Percentiles rank a stretch among this genome's conserved stretches.
Conservation (phyloP, 1,284 basidiomycete species). For the Leccinum holopus region DNA sequence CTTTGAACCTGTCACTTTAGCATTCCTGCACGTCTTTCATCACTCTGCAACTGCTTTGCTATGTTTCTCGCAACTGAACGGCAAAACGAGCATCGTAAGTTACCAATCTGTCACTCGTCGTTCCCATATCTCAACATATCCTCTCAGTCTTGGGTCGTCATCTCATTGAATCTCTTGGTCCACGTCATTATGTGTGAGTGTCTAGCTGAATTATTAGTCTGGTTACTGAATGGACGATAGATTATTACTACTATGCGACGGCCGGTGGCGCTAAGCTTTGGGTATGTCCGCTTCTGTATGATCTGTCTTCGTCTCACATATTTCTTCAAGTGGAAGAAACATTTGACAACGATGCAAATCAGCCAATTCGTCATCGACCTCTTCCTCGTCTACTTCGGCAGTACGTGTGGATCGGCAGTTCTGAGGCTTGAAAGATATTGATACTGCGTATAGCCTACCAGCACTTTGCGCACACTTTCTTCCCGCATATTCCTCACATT, state of each 20-base stretch:
- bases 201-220: not conserved
- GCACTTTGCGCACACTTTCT: slow-evolving; percentile 74
- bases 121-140: slow-evolving; percentile 10
- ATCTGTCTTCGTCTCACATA: slow-evolving; percentile 5
- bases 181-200: slow-evolving; percentile 97
- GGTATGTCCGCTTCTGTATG: slow-evolving; percentile 51
- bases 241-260: slow-evolving; percentile 98
- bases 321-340: slow-evolving; percentile 88
- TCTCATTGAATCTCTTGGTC: slow-evolving; percentile 88
- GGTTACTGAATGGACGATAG: slow-evolving; percentile 39
- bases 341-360: slow-evolving; percentile 95
- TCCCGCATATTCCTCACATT: slow-evolving; percentile 60
- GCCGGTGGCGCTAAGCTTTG: slow-evolving; percentile 94
- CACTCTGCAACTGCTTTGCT: slow-evolving; percentile 97
- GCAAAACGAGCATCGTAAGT: slow-evolving; percentile 84
- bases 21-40: slow-evolving; percentile 98
- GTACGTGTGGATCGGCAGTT: slow-evolving; percentile 50
- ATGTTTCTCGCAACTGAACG: slow-evolving; percentile 93
- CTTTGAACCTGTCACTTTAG: slow-evolving; percentile 39
- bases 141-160: slow-evolving; percentile 91
- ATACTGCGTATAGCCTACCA: slow-evolving; percentile 66
- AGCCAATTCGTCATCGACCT: slow-evolving; percentile 92
- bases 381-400: slow-evolving; percentile 88
- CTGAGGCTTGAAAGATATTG: slow-evolving; percentile 7
- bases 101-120: not conserved